Conservation (phyloP, 2,329 filamentous ascomycete genomes). For the Malbranchea cinnamomea region DNA sequence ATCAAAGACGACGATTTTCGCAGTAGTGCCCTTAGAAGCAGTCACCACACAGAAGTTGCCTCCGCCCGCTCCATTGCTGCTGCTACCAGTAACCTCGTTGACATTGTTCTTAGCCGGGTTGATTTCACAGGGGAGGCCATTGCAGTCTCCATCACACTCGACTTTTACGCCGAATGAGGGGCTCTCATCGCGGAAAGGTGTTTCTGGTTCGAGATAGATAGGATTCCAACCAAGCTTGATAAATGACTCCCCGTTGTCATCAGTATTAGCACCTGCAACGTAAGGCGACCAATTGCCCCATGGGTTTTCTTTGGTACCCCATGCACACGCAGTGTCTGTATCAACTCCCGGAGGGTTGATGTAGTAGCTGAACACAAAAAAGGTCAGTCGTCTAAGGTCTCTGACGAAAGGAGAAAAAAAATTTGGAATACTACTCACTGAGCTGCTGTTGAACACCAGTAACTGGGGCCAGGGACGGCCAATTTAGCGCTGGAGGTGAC, state of each 20-base stretch:
- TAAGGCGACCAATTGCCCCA: constrained; percentile 66
- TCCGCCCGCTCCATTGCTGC: constrained; percentile 49
- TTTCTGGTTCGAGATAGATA: constrained; percentile 44
- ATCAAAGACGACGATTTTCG: constrained; percentile 51
- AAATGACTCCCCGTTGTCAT: constrained; percentile 48
- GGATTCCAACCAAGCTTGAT: constrained; percentile 69
- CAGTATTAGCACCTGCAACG: constrained; percentile 61
- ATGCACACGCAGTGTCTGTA: constrained; percentile 49
- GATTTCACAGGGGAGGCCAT: constrained; percentile 60
- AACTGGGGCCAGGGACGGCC: constrained; percentile 53
- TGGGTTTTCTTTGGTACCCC: constrained; percentile 49
- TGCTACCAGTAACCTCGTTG: constrained; percentile 44
- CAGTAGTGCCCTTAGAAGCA: constrained; percentile 49
- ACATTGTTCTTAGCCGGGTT: constrained; percentile 42
- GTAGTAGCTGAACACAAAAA: constrained; percentile 44
- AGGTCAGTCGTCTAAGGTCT: constrained; percentile 8
- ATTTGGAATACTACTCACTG: constrained; percentile 46
- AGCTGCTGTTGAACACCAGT: constrained; percentile 59
- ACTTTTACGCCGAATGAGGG: constrained; percentile 57
- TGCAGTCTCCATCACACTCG: constrained; percentile 53
- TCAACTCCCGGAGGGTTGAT: constrained; percentile 58
- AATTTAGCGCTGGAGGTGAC: constrained; percentile 43
- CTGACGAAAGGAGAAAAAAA: constrained; percentile 1
- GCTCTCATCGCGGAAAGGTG: constrained; percentile 39
- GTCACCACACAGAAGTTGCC: constrained; percentile 64